Percentiles rank a stretch among this genome's conserved stretches.
Conservation (phyloP, 2,329 filamentous ascomycete genomes). For the Aspergillus bombycis region DNA sequence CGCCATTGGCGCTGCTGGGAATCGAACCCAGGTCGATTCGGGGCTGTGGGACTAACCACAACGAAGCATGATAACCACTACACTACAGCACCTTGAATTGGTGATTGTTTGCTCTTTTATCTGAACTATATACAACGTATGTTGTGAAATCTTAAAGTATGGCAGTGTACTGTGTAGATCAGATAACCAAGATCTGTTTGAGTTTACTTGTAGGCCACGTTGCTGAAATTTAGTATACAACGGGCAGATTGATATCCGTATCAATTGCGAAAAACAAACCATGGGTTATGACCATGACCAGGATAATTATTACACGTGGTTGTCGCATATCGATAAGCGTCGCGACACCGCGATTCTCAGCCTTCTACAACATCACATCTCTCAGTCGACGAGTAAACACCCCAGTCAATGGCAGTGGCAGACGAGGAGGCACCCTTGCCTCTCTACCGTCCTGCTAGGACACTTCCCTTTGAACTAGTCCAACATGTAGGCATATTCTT, state of each 20-base stretch:
- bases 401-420: conserved; percentile 23
- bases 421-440: conserved; percentile 18
- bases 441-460: conserved; percentile 57
- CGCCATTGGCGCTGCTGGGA: conserved; percentile 27
- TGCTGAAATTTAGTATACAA: not conserved
- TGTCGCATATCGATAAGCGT: conserved; percentile 1
- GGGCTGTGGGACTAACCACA: conserved; percentile 22
- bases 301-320: not conserved
- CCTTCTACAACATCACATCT: not conserved
- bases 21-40: conserved; percentile 29
- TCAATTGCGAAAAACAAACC: not conserved
- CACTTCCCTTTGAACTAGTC: conserved; percentile 65
- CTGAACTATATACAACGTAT: too few species aligned
- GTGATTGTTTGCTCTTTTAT: not conserved
- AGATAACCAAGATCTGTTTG: not conserved
- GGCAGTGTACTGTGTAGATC: not conserved
- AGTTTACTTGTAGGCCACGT: not conserved
- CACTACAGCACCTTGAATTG: conserved; percentile 29
- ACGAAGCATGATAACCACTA: conserved; percentile 29
- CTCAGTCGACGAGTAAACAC: not conserved
- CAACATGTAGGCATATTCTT: conserved; percentile 72
- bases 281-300: not conserved
- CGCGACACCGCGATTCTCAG: not conserved
- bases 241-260: not conserved
- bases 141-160: too few species aligned